Base-by-base conservation (phyloP, 2,329 filamentous ascomycete species). In the Calonectria leucothoes region DNA sequence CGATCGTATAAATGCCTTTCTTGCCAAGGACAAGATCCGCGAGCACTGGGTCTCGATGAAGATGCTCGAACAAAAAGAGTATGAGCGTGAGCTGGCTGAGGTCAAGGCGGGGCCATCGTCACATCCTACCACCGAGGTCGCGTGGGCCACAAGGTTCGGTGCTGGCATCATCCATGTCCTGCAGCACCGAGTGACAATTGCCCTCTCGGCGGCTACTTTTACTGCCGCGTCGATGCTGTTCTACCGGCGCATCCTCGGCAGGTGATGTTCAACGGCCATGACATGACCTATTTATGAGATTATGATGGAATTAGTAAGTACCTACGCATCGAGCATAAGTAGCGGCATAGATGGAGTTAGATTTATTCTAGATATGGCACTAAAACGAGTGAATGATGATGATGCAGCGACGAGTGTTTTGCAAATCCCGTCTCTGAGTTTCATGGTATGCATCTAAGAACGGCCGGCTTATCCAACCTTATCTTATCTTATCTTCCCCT, bases 261-360 rank as follows among this genome's bases (percentile, higher is more conserved):
- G 31, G 39, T 61, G 55, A 61, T 61, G 39, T 61, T 61, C n/a
- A 25, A 39, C 14, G 20, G 14, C 55, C 55, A 61, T 61, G 55
- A 61, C 55, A 61, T 61, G 55, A 61, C 35, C n/a, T 61, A 35
- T 61, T 39, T 61, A 61, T 61, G 55, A 61, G 55, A 61, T 39
- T 29, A 61, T 61, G 55, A 61, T 39, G 25, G 55, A 37, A 39
- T 27, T 37, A 61, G 33, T 20, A 61, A 35, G 20, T 2, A 61
- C n/a, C n/a, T n/a, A n/a, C 11, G 55, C 55, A 61, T 61, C 55
- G 6, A 61, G 27, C 35, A 61, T 39, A 17, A 61, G 33, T 14
- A 37, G 37, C 55, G 23, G 17, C 33, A 61, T 61, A 61, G 55
- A 61, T 25, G 23, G 35, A 11, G 15, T 59, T 61, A 39, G 55